A percentile compares a stretch with the other conserved stretches of the same genome.
These are phyloP conservation scores for Candida multigemmis DNA, from an alignment of 805 yeast genomes.

Conservation along the genomic window DNA sequence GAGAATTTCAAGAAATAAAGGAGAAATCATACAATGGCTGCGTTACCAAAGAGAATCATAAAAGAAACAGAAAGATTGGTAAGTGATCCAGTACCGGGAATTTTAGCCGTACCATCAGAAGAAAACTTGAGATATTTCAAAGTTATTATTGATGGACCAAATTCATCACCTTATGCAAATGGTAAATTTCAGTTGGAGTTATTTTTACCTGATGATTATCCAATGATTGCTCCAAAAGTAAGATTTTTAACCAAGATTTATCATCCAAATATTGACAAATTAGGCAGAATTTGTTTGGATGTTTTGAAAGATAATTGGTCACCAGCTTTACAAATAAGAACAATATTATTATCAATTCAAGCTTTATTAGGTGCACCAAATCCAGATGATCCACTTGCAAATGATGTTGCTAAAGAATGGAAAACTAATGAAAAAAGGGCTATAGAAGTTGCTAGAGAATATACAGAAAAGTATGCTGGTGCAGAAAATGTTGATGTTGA, in stretches of 20 bases:
- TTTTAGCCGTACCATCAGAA: conserved; percentile 86
- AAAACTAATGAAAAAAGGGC: conserved; percentile 77
- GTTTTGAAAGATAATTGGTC: conserved; percentile 95
- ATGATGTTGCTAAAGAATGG: conserved; percentile 97
- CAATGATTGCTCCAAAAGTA: conserved; percentile 95
- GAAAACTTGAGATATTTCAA: conserved; percentile 90
- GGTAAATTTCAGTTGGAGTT: conserved; percentile 79
- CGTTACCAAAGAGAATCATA: conserved; percentile 84
- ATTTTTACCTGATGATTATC: conserved; percentile 92
- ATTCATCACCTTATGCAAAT: conserved; percentile 79
- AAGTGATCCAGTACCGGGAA: conserved; percentile 95
- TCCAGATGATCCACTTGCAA: conserved; percentile 97
- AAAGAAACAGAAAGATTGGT: conserved; percentile 92
- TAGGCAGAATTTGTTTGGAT: conserved; percentile 93
- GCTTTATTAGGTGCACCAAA: conserved; percentile 93
- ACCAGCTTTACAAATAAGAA: conserved; percentile 93
- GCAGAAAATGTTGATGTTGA: no score
- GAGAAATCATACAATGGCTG: conserved; percentile 29
- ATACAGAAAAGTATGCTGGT: conserved; percentile 59
- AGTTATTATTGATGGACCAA: conserved; percentile 88
- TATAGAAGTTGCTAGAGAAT: conserved; percentile 66
- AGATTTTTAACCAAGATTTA: conserved; percentile 89
- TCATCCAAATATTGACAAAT: conserved; percentile 92
- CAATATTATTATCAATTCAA: conserved; percentile 83
- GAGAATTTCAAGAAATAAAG: not conserved